A percentile compares a stretch with the other conserved stretches of the same genome.
Conservation (phyloP, 1,284 basidiomycete genomes). For the Xerocomus cyaneibrunnescens region DNA sequence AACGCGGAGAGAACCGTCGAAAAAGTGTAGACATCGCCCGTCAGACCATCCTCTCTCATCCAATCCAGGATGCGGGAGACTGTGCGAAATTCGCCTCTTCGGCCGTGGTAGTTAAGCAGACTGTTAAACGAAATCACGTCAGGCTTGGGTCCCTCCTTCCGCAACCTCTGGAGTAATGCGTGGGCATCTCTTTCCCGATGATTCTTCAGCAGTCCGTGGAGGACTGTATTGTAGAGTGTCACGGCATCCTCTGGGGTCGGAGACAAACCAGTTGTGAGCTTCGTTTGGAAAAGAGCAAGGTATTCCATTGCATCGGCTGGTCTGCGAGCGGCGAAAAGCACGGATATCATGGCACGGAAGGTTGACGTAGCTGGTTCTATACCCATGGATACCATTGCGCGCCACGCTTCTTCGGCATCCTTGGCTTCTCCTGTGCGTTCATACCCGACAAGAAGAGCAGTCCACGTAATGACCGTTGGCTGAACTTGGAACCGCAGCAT, state of each 20-base stretch:
- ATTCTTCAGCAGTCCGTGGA: slow-evolving; percentile 57
- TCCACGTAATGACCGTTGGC: slow-evolving; percentile 59
- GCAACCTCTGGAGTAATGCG: slow-evolving; percentile 50
- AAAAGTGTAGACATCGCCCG: slow-evolving; percentile 77
- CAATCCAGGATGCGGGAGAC: slow-evolving; percentile 56
- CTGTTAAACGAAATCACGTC: slow-evolving; percentile 80
- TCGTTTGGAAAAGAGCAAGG: slow-evolving; percentile 40
- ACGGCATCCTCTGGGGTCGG: slow-evolving; percentile 30
- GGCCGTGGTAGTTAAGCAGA: slow-evolving; percentile 64
- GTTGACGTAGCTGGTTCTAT: slow-evolving; percentile 54
- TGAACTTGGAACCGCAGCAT: slow-evolving; percentile 48
- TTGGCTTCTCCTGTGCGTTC: slow-evolving; percentile 46
- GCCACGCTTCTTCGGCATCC: slow-evolving; percentile 56
- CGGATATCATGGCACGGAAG: slow-evolving; percentile 61
- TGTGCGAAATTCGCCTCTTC: slow-evolving; percentile 56
- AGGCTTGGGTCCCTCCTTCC: slow-evolving; percentile 52
- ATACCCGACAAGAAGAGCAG: slow-evolving; percentile 61
- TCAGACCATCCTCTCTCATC: slow-evolving; percentile 52
- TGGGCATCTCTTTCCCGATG: slow-evolving; percentile 45
- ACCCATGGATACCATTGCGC: slow-evolving; percentile 52
- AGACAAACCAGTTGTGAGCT: slow-evolving; percentile 23
- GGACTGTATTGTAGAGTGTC: slow-evolving; percentile 61
- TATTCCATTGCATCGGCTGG: slow-evolving; percentile 47
- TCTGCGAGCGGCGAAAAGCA: slow-evolving; percentile 49
- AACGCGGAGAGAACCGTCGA: slow-evolving; percentile 77